Evolutionary conservation across 2,329 filamentous ascomycete species (phyloP).

Genomic region (Trichoderma semiorbis): DNA sequence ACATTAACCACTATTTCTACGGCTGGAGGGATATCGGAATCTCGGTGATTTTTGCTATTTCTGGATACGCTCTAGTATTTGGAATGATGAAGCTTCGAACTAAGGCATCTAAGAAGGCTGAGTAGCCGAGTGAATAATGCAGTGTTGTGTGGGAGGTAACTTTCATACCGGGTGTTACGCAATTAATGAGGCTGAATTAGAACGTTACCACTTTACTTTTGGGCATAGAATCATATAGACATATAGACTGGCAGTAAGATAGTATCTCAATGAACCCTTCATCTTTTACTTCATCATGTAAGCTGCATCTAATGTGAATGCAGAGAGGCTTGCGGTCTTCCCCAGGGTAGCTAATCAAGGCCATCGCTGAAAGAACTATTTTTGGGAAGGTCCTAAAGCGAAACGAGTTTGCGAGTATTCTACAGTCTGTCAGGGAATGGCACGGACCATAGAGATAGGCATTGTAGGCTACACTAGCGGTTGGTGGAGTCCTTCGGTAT

Average conservation of each 20-base stretch:
- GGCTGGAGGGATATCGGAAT: conserved; percentile 66
- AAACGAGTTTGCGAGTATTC: not conserved
- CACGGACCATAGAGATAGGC: not conserved
- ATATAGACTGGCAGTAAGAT: not conserved
- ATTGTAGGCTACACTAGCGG: not conserved
- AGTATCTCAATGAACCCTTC: not conserved
- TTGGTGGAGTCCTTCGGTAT: not conserved
- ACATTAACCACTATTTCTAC: conserved; percentile 58
- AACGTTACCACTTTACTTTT: not conserved
- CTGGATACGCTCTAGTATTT: conserved; percentile 49
- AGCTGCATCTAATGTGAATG: not conserved
- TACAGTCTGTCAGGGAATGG: not conserved
- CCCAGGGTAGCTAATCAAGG: not conserved
- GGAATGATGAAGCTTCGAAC: conserved; percentile 47
- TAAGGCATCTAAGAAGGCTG: conserved; percentile 46
- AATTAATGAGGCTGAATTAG: not conserved
- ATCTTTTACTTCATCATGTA: not conserved
- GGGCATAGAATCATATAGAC: not conserved
- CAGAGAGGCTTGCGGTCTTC: not conserved
- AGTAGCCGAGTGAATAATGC: conserved; percentile 25
- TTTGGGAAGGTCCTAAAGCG: not conserved
- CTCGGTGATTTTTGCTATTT: conserved; percentile 52
- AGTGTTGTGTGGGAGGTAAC: not conserved
- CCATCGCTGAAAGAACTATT: not conserved
- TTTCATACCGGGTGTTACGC: not conserved